These are phyloP conservation scores for Atkinsonella texensis DNA, from an alignment of 2,329 filamentous ascomycete genomes.

Conservation along the genomic window DNA sequence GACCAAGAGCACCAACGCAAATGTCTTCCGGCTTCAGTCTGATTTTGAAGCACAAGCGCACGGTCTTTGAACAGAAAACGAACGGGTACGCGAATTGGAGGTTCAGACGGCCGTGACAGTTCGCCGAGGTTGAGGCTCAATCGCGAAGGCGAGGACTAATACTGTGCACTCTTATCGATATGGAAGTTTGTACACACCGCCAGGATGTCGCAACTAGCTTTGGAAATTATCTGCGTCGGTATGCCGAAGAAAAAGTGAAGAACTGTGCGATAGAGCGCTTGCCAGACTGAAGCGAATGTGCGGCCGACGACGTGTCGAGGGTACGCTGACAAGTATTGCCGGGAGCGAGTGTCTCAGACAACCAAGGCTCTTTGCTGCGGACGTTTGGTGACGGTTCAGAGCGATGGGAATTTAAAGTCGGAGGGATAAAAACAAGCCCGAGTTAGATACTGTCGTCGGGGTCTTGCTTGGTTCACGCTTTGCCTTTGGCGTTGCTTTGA, in stretches of 20 bases:
- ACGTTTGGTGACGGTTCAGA: neutral
- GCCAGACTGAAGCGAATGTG: neutral
- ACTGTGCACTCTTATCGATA: too few relatives aligned
- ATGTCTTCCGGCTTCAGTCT: too few relatives aligned
- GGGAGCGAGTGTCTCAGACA: constrained; percentile 1
- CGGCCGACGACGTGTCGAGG: neutral
- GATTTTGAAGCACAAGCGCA: too few relatives aligned
- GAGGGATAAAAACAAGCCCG: neutral
- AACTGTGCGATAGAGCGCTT: neutral
- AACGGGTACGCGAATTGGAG: too few relatives aligned
- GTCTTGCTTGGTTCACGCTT: neutral
- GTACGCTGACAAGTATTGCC: neutral
- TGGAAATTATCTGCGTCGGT: neutral
- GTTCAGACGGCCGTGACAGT: too few relatives aligned
- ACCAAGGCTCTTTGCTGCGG: neutral
- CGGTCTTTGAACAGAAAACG: too few relatives aligned
- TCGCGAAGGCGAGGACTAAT: too few relatives aligned
- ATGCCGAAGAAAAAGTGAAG: neutral
- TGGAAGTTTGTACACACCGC: too few relatives aligned
- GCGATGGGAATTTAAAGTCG: neutral
- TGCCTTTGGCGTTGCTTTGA: neutral
- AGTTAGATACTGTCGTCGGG: neutral
- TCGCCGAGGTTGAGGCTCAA: too few relatives aligned
- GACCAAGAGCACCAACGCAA: too few relatives aligned
- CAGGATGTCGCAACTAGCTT: neutral